Conservation (phyloP, 768 basidiomycete species). For the Melanogaster broomeanus region DNA sequence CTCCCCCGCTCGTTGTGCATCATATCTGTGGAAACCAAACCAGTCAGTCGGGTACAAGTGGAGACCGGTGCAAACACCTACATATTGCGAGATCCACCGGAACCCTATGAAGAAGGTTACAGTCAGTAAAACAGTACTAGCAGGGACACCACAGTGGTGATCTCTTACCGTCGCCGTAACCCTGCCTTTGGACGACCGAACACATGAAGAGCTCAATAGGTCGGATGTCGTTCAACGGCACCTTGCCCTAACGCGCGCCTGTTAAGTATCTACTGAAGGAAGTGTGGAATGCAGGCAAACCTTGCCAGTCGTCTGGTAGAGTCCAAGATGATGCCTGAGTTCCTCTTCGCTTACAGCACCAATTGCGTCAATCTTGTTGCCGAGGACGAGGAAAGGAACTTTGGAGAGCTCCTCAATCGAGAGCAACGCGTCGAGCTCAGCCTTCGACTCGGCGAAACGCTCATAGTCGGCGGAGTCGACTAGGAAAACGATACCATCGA, state of each 20-base stretch:
- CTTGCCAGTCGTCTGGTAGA: slow-evolving; percentile 99
- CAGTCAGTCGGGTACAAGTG: slow-evolving; percentile 4
- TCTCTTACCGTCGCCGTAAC: slow-evolving; percentile 88
- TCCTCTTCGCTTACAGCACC: slow-evolving; percentile 98
- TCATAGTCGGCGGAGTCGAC: slow-evolving; percentile 98
- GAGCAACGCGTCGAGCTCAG: slow-evolving; percentile 94
- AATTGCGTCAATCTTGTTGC: slow-evolving; percentile 99
- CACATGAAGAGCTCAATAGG: slow-evolving; percentile 99
- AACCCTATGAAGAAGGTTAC: slow-evolving; percentile 52
- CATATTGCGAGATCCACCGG: slow-evolving; percentile 98
- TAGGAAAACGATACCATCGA: slow-evolving; percentile 97
- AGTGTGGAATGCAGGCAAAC: slow-evolving; percentile 40
- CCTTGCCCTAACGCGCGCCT: slow-evolving; percentile 72
- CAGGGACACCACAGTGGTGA: background rate
- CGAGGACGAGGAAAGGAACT: slow-evolving; percentile 97
- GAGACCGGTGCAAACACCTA: slow-evolving; percentile 39
- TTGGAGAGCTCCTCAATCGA: slow-evolving; percentile 93
- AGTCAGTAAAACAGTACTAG: slow-evolving; percentile 7
- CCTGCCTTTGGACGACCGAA: slow-evolving; percentile 98
- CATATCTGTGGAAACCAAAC: slow-evolving; percentile 28
- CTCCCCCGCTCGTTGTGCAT: slow-evolving; percentile 7
- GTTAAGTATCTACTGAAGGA: slow-evolving; percentile 6
- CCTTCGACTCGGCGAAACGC: slow-evolving; percentile 94
- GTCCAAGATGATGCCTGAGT: slow-evolving; percentile 88
- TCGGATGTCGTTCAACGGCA: slow-evolving; percentile 93